Evolutionary conservation across 2,329 filamentous ascomycete genomes (phyloP), one percentile per base, ranked within the genome.

Genomic region (Apiospora hydei): DNA sequence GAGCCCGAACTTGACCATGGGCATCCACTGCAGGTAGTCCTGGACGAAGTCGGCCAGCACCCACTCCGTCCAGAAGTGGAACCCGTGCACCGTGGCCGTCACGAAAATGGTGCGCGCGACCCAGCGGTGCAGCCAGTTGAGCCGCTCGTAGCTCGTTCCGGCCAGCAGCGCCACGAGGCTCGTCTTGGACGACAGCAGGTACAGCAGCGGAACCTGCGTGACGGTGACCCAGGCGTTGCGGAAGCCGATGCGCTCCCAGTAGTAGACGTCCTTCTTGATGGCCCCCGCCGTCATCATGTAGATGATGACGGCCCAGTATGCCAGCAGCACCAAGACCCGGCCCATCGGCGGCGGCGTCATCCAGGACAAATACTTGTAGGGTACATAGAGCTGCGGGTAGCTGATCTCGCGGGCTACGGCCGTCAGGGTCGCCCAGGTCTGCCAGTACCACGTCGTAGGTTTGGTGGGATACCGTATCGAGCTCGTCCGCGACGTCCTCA

Each of bases 61-160:
- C 90, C 91, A 94, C 77, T 91, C 87, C 3, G 84, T 83, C 81
- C 90, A 91, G 79, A 93, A 94, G 79, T 92, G 89, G 76, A 89
- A 92, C 73, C 92, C 91, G 76, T 94, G 92, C 4, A 93, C 86
- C 0, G 91, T 90, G 1, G 89, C 89, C 0, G 90, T 93, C 21
- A 93, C 82, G 47, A 94, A 87, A 82, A 94, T 88, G 71, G 90
- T 92, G 72, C 92, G 87, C 3, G 89, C 90, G 13, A 91, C 88
- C 92, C 92, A 94, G 73, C 92, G 87, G 77, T 94, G 92, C 70
- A 93, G 81, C 92, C 92, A 94, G 79, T 93, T 93, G 72, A 94
- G 83, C 11, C 90, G 86, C 81, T 94, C 92, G 77, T 93, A 90
- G 73, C 90, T 90, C 13, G 88, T 86, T 14, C 91, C 92, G 4